These are phyloP conservation scores for Chytridium lagenaria DNA, from an alignment of 371 early-diverging fungal species.

Conservation along the genomic window DNA sequence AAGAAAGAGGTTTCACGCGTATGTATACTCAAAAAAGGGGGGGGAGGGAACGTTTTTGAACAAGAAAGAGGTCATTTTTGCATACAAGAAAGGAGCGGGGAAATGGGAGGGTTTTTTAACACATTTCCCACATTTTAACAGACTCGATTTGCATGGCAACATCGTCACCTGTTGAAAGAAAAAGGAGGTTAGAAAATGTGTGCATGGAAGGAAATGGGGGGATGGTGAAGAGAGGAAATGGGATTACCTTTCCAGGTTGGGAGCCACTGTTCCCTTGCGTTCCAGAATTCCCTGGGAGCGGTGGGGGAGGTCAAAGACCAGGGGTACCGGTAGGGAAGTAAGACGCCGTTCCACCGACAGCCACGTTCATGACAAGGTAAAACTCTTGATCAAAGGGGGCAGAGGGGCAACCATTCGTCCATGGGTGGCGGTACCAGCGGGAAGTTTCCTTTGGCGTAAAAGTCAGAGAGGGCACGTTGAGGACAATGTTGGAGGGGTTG, in stretches of 20 bases:
- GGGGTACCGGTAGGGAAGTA: slow-evolving; percentile 67
- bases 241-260: slow-evolving; percentile 33
- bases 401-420: slow-evolving; percentile 50
- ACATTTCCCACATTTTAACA: slow-evolving; percentile 32
- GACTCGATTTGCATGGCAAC: slow-evolving; percentile 30
- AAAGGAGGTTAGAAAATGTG: no score
- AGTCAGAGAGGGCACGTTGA: slow-evolving; percentile 51
- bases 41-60: not conserved
- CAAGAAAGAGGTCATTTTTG: not conserved
- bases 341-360: slow-evolving; percentile 69
- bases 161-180: no score
- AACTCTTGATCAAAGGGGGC: slow-evolving; percentile 42
- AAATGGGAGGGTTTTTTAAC: slow-evolving; percentile 8
- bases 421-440: slow-evolving; percentile 60
- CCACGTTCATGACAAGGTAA: slow-evolving; percentile 65
- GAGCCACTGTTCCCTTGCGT: slow-evolving; percentile 28
- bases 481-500: slow-evolving; percentile 47
- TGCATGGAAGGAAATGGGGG: no score
- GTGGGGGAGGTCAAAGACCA: slow-evolving; percentile 55
- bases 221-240: no score
- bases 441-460: slow-evolving; percentile 53
- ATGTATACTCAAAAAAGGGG: no score
- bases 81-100: not conserved
- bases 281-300: slow-evolving; percentile 22
- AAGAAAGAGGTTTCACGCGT: not conserved